A percentile compares a stretch with the other conserved stretches of the same genome.
Conservation (phyloP, 2,329 filamentous ascomycete genomes). For the Aspergillus luchuensis region DNA sequence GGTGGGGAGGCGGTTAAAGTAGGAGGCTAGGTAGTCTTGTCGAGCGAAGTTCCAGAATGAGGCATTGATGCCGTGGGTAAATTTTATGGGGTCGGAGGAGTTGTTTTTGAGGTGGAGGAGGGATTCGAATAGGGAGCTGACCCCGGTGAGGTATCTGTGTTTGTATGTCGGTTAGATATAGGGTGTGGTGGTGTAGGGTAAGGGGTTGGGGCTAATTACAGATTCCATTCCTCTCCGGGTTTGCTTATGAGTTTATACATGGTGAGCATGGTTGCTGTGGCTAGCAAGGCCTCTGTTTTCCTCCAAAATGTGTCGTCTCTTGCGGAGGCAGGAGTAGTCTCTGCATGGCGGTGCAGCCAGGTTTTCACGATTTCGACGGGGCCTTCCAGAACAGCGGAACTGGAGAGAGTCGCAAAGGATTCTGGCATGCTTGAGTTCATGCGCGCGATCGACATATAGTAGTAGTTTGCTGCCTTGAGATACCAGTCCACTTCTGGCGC, state of each 20-base stretch:
- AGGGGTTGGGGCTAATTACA: conserved; percentile 26
- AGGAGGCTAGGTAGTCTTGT: conserved; percentile 63
- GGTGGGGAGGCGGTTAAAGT: conserved; percentile 60
- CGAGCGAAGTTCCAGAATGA: conserved; percentile 67
- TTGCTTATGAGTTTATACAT: conserved; percentile 66
- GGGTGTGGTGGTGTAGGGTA: too few species aligned
- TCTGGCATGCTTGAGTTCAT: conserved; percentile 42
- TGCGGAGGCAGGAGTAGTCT: conserved; percentile 10
- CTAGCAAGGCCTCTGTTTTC: conserved; percentile 60
- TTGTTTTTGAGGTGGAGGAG: conserved; percentile 38
- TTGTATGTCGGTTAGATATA: not conserved
- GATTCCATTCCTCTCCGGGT: conserved; percentile 61
- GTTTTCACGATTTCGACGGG: conserved; percentile 33
- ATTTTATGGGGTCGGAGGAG: conserved; percentile 24
- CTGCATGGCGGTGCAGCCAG: conserved; percentile 25
- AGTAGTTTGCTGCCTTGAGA: conserved; percentile 63
- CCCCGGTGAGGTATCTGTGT: conserved; percentile 58
- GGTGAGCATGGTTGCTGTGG: conserved; percentile 62
- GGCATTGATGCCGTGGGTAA: conserved; percentile 56
- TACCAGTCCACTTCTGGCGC: conserved; percentile 56
- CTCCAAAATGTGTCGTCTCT: conserved; percentile 34
- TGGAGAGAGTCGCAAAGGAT: conserved; percentile 31
- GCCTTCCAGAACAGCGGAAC: conserved; percentile 32
- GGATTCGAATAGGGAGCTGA: conserved; percentile 58
- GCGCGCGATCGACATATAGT: conserved; percentile 59